phyloP scores from a whole-genome alignment of 2,329 filamentous ascomycete species.

The Verticillium nonalfalfae region DNA sequence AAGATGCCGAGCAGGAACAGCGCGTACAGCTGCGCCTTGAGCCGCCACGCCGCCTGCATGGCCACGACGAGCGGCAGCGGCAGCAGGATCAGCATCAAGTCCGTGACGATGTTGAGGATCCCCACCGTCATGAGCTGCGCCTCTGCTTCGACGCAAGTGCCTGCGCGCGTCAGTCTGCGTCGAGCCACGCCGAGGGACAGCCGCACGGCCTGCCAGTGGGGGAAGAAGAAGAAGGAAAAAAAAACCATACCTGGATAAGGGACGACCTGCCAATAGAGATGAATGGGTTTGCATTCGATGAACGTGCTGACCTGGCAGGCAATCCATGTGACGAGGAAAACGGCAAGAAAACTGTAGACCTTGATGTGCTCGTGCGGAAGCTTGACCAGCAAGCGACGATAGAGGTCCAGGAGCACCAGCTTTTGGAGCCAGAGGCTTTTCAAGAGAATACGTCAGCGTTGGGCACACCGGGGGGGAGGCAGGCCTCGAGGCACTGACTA shows the following conservation, averaged over 20 bases:
- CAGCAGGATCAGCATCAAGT: slow-evolving; percentile 20
- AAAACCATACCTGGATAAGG: slow-evolving; percentile 25
- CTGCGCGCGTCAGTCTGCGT: slow-evolving; percentile 5
- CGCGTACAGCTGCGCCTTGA: slow-evolving; percentile 22
- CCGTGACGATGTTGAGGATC: slow-evolving; percentile 24
- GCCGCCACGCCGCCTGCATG: slow-evolving; percentile 18
- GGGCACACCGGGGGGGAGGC: too few relatives aligned
- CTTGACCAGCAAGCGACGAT: slow-evolving; percentile 15
- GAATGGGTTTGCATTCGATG: slow-evolving; percentile 35
- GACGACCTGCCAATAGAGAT: slow-evolving; percentile 50
- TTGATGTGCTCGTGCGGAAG: slow-evolving; percentile 16
- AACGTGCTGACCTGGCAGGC: slow-evolving; percentile 24
- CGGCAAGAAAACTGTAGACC: slow-evolving; percentile 16
- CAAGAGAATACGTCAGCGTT: neutral
- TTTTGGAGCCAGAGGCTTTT: slow-evolving; percentile 21
- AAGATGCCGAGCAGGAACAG: slow-evolving; percentile 31
- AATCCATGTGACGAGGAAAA: slow-evolving; percentile 22
- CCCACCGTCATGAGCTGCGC: slow-evolving; percentile 24
- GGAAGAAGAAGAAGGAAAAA: neutral
- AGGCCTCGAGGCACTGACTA: slow-evolving; percentile 19
- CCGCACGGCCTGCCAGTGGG: neutral
- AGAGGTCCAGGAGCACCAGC: slow-evolving; percentile 19
- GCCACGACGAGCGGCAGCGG: slow-evolving; percentile 22
- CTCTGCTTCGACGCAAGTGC: slow-evolving; percentile 20
- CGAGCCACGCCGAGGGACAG: too few relatives aligned